These are phyloP conservation scores for Pythium dissimile DNA, from an alignment of 352 stramenopile species.

Conservation along the genomic window DNA sequence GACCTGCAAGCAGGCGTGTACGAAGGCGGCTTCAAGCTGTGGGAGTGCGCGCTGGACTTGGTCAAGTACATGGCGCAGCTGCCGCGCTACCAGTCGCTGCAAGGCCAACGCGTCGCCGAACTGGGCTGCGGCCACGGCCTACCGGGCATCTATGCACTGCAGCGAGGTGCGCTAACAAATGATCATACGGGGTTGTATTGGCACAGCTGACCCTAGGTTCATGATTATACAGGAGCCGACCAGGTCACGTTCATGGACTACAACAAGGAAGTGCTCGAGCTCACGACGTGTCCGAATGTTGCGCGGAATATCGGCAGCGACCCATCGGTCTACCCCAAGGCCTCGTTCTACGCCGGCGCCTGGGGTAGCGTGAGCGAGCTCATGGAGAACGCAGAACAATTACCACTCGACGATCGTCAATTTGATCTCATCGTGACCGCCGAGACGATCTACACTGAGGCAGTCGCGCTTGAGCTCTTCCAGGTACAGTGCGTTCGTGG, in stretches of 20 bases:
- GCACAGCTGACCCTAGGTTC: too few species aligned
- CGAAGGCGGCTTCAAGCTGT: conserved; percentile 86
- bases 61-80: conserved; percentile 29
- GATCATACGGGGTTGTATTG: too few species aligned
- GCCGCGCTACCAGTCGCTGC: conserved; percentile 23
- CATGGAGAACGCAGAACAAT: conserved; percentile 39
- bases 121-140: conserved; percentile 79
- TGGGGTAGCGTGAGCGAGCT: conserved; percentile 60
- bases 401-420: conserved; percentile 32
- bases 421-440: conserved; percentile 81
- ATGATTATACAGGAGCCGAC: conserved; percentile 33
- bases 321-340: conserved; percentile 26
- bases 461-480: conserved; percentile 63
- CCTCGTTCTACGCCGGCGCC: conserved; percentile 73
- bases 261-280: conserved; percentile 85
- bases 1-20: conserved; percentile 80
- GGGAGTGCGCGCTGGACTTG: conserved; percentile 79
- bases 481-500: conserved; percentile 41
- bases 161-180: conserved; percentile 38
- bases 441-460: conserved; percentile 85
- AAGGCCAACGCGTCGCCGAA: conserved; percentile 52
- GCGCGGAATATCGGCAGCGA: conserved; percentile 36
- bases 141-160: conserved; percentile 71
- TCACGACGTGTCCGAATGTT: conserved; percentile 81
- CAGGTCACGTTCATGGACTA: conserved; percentile 83